These are phyloP conservation scores for Cladophialophora immunda DNA, from an alignment of 2,329 filamentous ascomycete genomes.

Conservation along the genomic window DNA sequence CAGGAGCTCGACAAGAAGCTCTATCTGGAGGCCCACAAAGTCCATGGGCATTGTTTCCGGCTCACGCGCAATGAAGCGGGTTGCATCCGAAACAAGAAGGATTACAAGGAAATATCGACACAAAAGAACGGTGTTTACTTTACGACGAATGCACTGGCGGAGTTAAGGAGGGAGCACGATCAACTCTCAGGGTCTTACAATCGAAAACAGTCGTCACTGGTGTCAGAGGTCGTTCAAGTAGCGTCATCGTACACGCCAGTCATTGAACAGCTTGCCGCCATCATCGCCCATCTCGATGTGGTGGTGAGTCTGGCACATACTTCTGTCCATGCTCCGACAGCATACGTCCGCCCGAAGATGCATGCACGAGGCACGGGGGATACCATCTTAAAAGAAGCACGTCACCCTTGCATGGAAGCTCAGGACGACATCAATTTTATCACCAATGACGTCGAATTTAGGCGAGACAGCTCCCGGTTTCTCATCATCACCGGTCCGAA, in stretches of 20 bases:
- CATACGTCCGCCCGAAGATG: conserved; percentile 90
- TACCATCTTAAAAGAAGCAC: conserved; percentile 88
- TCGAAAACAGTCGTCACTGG: conserved; percentile 88
- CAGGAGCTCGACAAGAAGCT: conserved; percentile 99
- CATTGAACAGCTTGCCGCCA: conserved; percentile 84
- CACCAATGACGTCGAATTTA: conserved; percentile 90
- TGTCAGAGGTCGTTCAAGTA: conserved; percentile 90
- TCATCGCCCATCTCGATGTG: conserved; percentile 93
- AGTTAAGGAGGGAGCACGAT: conserved; percentile 87
- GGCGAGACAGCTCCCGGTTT: conserved; percentile 82
- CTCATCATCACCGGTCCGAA: conserved; percentile 97
- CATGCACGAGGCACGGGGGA: conserved; percentile 87
- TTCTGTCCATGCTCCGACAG: conserved; percentile 88
- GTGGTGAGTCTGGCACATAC: conserved; percentile 93
- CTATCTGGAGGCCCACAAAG: conserved; percentile 94
- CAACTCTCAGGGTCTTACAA: conserved; percentile 95
- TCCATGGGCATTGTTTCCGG: conserved; percentile 96
- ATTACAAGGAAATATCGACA: conserved; percentile 94
- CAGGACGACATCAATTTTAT: conserved; percentile 99
- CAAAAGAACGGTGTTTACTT: conserved; percentile 99
- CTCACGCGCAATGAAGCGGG: conserved; percentile 89
- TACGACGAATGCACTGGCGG: conserved; percentile 82
- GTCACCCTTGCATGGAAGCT: conserved; percentile 98
- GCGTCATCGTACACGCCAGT: conserved; percentile 95
- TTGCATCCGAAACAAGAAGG: conserved; percentile 88